Percentiles rank a stretch among this genome's conserved stretches.
Conservation (phyloP, 176 grass and related monocot genomes). For the Eragrostis nindensis region DNA sequence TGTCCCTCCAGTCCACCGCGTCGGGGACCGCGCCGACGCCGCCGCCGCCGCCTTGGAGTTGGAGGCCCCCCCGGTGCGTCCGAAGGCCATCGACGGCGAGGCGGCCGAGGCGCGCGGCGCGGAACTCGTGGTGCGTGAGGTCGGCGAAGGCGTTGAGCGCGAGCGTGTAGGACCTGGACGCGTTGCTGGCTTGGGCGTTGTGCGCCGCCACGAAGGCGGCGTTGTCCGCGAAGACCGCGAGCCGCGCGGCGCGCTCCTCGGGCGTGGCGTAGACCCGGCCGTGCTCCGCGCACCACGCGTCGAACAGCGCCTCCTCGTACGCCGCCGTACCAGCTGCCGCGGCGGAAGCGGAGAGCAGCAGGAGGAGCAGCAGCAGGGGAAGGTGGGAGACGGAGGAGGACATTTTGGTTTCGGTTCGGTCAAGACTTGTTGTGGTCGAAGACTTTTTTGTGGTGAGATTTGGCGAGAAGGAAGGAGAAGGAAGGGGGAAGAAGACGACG, state of each 20-base stretch:
- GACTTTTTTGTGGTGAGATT: too few relatives aligned
- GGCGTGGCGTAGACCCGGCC: conserved; percentile 61
- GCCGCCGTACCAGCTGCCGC: background rate
- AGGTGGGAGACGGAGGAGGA: background rate
- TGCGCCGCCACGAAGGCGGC: conserved; percentile 63
- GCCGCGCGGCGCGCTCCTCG: conserved; percentile 60
- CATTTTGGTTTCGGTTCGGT: too few relatives aligned
- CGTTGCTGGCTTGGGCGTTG: conserved; percentile 35
- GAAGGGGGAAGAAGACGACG: conserved; percentile 37
- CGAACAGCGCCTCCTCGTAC: conserved; percentile 57
- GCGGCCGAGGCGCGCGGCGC: conserved; percentile 54
- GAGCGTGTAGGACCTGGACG: conserved; percentile 44
- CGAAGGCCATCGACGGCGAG: conserved; percentile 21
- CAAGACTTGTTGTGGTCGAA: too few relatives aligned
- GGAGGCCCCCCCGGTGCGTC: conserved; percentile 20
- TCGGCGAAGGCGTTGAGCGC: conserved; percentile 78
- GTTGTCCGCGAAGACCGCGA: conserved; percentile 72
- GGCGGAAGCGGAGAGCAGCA: background rate
- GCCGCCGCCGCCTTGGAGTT: too few relatives aligned
- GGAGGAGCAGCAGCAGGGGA: background rate
- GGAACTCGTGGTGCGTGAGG: conserved; percentile 69
- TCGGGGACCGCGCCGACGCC: conserved; percentile 43
- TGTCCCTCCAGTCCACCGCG: conserved; percentile 72
- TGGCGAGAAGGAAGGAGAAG: background rate
- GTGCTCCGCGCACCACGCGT: conserved; percentile 77